Percentiles rank a stretch among this genome's conserved stretches.
Conservation (phyloP, 2,329 filamentous ascomycete genomes). For the Fusarium sp. region DNA sequence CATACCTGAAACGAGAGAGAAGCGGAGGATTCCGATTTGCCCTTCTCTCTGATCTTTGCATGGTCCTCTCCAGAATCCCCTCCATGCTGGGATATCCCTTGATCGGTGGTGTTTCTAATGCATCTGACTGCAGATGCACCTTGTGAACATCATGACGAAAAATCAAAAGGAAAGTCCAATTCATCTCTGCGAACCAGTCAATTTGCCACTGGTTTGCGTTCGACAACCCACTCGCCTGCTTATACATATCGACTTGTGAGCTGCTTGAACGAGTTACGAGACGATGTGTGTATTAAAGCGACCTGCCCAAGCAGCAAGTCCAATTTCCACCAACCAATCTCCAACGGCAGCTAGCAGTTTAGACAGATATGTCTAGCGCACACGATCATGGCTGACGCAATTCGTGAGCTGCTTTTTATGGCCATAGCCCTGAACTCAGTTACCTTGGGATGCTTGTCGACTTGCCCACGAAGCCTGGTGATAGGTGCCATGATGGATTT, state of each 20-base stretch:
- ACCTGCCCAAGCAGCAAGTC: neutral
- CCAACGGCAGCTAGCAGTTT: conserved; percentile 35
- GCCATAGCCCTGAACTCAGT: conserved; percentile 43
- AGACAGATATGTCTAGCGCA: conserved; percentile 38
- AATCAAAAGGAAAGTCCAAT: conserved; percentile 15
- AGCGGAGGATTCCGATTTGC: conserved; percentile 27
- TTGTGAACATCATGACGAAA: conserved; percentile 12
- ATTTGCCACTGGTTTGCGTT: conserved; percentile 29
- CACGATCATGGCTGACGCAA: conserved; percentile 46
- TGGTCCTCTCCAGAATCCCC: conserved; percentile 1
- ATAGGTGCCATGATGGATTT: conserved; percentile 8
- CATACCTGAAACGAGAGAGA: conserved; percentile 45
- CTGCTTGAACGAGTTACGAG: conserved; percentile 2
- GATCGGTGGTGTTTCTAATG: conserved; percentile 34
- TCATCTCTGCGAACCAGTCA: conserved; percentile 38
- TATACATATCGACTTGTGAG: neutral
- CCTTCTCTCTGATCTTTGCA: conserved; percentile 5
- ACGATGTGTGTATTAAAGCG: neutral
- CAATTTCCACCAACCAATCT: conserved; percentile 43
- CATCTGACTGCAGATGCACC: conserved; percentile 20
- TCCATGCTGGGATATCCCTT: conserved; percentile 39
- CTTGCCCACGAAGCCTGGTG: conserved; percentile 18
- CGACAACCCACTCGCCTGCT: conserved; percentile 12
- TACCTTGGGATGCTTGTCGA: conserved; percentile 39
- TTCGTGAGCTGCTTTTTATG: conserved; percentile 40